Base-by-base conservation (phyloP, 140 eudicot genomes). In the Oenanthe javanica region DNA sequence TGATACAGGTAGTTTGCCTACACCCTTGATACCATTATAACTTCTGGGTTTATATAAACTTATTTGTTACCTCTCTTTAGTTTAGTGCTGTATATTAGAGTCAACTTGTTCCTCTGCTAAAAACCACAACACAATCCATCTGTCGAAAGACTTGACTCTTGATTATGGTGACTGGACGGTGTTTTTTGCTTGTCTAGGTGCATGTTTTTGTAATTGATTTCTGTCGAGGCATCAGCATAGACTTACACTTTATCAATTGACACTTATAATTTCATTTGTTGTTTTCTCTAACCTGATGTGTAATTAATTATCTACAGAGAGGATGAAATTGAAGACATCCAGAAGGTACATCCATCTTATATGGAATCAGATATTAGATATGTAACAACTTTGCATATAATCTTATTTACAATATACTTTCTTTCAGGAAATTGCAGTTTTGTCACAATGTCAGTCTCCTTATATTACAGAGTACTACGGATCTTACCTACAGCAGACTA, bases 241-340 rank as follows among this genome's bases (percentile, higher is more conserved):
- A 38, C 45, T 79, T 71, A 38, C 76, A 47, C 12, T 38, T 64
- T 66, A 11, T 42, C 21, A 18, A 70, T 3, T 50, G 4, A 67
- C 38, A 23, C 11, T 46, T 67, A n/a, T 48, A 23, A 75, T 45
- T 78, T 73, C 21, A 23, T 76, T 80, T 70, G 27, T 36, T 43
- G 6, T 36, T 70, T 31, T 72, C 77, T 45, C 78, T 82, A 50
- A 25, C 81, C 77, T 66, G 63, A 50, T 82, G 25, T 46, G 49
- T 59, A 48, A 57, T n/a, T n/a, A n/a, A 52, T 78, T 12, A 83
- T 57, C 66, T 81, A 54, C 96, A 94, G 98, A 57, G 98, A 94
- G 87, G 98, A 94, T 90, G 97, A 94, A 84, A 90, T 94, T 80
- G 98, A 94, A 87, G 98, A 94, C 86, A 94, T 94, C 42, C 98